Conservation (phyloP, 306 rosid genomes). For the Spatholobus suberectus region DNA sequence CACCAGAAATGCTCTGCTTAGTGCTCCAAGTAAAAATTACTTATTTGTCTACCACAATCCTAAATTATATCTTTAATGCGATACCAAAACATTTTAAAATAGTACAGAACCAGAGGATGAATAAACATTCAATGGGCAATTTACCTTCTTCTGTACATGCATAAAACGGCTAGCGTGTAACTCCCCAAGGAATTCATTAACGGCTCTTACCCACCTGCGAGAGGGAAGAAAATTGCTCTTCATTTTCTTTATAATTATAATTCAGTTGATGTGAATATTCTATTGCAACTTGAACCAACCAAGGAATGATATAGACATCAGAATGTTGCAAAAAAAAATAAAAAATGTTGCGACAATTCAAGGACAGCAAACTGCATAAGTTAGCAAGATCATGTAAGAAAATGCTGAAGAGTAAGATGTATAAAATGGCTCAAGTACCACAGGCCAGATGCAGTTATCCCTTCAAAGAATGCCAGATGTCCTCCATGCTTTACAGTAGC, state of each 20-base stretch:
- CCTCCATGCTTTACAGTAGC: conserved; percentile 84
- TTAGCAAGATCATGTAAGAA: conserved; percentile 2
- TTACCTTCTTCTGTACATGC: conserved; percentile 81
- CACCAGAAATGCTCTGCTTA: conserved; percentile 21
- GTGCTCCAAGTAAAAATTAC: conserved; percentile 5
- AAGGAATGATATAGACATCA: conserved; percentile 12
- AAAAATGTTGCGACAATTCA: background rate
- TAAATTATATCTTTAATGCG: conserved; percentile 16
- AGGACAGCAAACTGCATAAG: background rate
- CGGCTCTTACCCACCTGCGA: conserved; percentile 93
- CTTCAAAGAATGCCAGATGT: conserved; percentile 89
- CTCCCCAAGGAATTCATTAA: conserved; percentile 68
- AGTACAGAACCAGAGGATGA: conserved; percentile 14
- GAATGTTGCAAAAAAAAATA: background rate
- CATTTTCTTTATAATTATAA: background rate
- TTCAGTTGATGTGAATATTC: conserved; percentile 21
- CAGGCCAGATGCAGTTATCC: conserved; percentile 76
- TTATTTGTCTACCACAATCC: background rate
- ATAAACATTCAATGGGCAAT: conserved; percentile 20
- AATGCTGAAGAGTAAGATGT: conserved; percentile 29
- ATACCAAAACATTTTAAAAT: conserved; percentile 9
- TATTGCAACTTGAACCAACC: conserved; percentile 25
- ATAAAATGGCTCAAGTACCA: conserved; percentile 56
- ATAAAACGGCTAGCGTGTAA: conserved; percentile 63
- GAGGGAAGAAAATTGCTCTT: conserved; percentile 21